Conservation (phyloP, 768 basidiomycete genomes). For the Mrakia gelida region DNA sequence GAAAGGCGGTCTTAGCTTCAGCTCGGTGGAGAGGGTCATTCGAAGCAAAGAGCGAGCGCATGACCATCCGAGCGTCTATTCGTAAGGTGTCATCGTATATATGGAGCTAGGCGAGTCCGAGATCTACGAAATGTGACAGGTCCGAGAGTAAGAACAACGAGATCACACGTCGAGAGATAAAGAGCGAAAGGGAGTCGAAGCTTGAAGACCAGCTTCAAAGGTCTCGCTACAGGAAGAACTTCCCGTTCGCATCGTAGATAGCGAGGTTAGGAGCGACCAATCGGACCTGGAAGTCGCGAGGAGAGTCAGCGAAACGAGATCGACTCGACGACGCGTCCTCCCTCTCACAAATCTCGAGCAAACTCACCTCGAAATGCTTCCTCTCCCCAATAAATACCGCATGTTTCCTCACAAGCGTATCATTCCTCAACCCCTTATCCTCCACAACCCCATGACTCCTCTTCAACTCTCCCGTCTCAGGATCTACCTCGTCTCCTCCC, state of each 20-base stretch:
- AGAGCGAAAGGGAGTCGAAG: neutral
- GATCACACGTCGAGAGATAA: neutral
- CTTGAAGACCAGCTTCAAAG: too few species aligned
- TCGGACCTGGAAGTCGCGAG: neutral
- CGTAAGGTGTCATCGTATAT: too few species aligned
- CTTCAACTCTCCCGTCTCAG: neutral
- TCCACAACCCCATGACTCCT: conserved; percentile 11
- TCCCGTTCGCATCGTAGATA: conserved; percentile 22
- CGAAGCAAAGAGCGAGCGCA: too few species aligned
- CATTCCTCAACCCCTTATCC: conserved; percentile 6
- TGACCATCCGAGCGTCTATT: too few species aligned
- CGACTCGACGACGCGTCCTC: neutral
- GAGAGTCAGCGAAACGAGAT: neutral
- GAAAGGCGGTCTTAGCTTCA: too few species aligned
- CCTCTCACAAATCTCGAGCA: neutral
- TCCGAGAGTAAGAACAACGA: too few species aligned
- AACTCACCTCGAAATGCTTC: conserved; percentile 27
- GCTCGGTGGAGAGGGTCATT: too few species aligned
- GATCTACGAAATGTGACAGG: too few species aligned
- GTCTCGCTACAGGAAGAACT: conserved; percentile 14
- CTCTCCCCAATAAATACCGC: conserved; percentile 14
- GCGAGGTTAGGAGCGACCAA: conserved; percentile 7
- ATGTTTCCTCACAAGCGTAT: conserved; percentile 19
- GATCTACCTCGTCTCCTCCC: neutral
- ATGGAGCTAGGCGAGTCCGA: too few species aligned